Evolutionary conservation across 2,329 filamentous ascomycete species (phyloP), one percentile per base, ranked within the genome.

Genomic region (Podosphaera fusca): DNA sequence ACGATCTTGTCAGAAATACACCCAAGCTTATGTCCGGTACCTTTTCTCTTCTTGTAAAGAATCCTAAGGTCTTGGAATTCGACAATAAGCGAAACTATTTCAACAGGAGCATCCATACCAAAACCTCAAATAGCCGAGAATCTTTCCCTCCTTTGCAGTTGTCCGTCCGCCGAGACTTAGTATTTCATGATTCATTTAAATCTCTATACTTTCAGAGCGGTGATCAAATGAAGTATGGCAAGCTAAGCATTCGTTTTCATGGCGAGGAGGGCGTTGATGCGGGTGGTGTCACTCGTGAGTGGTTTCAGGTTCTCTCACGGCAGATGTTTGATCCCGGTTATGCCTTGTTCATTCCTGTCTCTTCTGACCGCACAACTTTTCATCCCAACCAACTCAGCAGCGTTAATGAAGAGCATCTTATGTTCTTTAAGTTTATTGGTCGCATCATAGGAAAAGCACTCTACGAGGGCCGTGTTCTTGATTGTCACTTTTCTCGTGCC

Each of bases 41-140:
- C 2, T 95, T 98, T 71, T 89, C 90, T 9, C 76, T 98, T 14
- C 73, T 98, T 53, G 92, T 96, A 61, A 95, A 95, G 75, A 98
- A 98, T 67, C 94, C 92, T 33, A 98, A 96, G 75, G 94, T 98
- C 2, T 75, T 98, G 10, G 92, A 98, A 67, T 98, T 98, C 66
- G 92, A 98, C 72, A 98, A 98, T 74, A 98, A 98, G 75, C 88
- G 92, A 65, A 96, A 94, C 71, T 98, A 94, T 76, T 98, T 98
- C 75, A 95, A 82, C 68, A 85, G 92, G 60, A 89, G 87, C 65
- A 82, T 98, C 9, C 92, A 98, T 69, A 79, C 79, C 51, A 80
- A 85, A 55, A 77, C 77, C 56, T 78, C 79, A 56, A 82, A 87
- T 64, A 77, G 76, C 59, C 82, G 88, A 49, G 80, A 86, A 63